These are phyloP conservation scores for Tetrapisispora iriomotensis DNA, from an alignment of 805 yeast genomes.

Conservation along the genomic window DNA sequence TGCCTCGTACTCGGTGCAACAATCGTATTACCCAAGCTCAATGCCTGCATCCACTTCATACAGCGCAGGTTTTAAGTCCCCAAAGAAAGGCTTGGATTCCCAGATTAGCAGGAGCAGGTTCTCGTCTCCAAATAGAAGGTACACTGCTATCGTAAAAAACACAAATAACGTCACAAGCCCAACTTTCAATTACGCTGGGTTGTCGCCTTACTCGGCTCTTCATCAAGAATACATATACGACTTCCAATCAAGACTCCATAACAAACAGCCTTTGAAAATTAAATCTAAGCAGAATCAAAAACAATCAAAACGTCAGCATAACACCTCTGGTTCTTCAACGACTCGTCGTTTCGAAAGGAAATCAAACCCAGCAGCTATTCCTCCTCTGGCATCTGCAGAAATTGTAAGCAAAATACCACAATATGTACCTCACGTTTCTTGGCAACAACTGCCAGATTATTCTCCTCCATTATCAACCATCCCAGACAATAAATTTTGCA, in stretches of 20 bases:
- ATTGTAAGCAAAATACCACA: constrained; percentile 25
- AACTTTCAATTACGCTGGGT: background rate
- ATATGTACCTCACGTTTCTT: constrained; percentile 41
- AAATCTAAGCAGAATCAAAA: background rate
- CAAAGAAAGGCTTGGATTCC: background rate
- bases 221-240: background rate
- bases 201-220: too few relatives aligned
- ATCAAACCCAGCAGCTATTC: constrained; percentile 23
- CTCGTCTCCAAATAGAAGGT: background rate
- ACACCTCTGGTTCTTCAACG: constrained; percentile 17
- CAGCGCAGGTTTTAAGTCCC: background rate
- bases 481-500: constrained; percentile 52
- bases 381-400: constrained; percentile 24
- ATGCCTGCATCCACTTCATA: too few relatives aligned
- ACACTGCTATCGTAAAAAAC: background rate
- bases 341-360: constrained; percentile 14
- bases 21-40: background rate
- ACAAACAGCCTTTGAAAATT: too few relatives aligned
- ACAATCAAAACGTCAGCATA: constrained; percentile 1
- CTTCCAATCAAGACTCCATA: background rate
- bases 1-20: background rate
- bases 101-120: background rate
- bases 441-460: constrained; percentile 70
- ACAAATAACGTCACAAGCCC: background rate
- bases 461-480: constrained; percentile 62